Base-by-base conservation (phyloP, 345 rosid genomes). In the Cardamine chenopodiifolia region DNA sequence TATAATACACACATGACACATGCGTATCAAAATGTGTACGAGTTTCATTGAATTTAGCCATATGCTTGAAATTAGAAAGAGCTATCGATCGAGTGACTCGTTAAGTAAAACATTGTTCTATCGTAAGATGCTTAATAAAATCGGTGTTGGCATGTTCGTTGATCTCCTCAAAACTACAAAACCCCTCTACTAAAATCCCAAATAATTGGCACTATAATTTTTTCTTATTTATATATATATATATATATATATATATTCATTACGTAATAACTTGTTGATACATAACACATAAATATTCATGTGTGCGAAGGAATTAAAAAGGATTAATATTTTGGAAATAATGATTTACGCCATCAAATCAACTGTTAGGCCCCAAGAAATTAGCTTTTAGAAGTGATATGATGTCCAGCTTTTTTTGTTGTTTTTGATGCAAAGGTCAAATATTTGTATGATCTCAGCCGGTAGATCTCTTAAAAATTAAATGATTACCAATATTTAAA, bases 1-100 rank as follows among this genome's bases (percentile, higher is more conserved):
- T n/a, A n/a, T n/a, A n/a, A n/a, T n/a, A n/a, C n/a, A n/a, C n/a
- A n/a, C n/a, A n/a, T n/a, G n/a, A 20, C 18, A 42, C 50, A 74
- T 65, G 26, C 65, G 45, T 62, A 39, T 48, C 10, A 53, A 28
- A 28, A 61, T 45, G 8, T 52, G 17, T 22, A 52, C 4, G 55
- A 40, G 69, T 60, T 60, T 50, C 62, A 61, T 42, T 68, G 69
- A 68, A 68, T 75, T 62, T 68, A 60, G 62, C 39, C 69, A 71
- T 49, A 45, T 60, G 69, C 18, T 75, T 61, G 28, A 60, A 52
- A 14, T 26, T 58, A 67, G n/a, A 58, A 28, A 58, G 54, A 48
- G 31, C 31, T 28, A 25, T 25, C 3, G 2, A 28, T 28, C 31
- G 5, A 28, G 45, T 19, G 19, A 52, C 62, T 49, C 54, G 35